Evolutionary conservation across 2,329 filamentous ascomycete genomes (phyloP), one percentile per base, ranked within the genome.

Genomic region (Fusarium luffae): DNA sequence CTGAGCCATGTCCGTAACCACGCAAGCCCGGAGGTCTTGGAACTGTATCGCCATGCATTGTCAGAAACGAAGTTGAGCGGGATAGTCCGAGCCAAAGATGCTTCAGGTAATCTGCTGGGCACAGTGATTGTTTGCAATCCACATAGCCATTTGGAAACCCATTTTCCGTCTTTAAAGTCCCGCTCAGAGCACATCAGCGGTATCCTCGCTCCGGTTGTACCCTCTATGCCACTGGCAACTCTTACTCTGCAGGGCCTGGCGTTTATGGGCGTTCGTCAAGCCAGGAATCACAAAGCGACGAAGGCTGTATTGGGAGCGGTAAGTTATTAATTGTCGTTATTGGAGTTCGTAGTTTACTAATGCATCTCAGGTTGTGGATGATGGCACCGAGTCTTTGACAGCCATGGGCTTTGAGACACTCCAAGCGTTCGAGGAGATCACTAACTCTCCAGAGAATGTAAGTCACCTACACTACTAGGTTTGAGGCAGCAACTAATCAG

Each of bases 351-450:
- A 3, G 7, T 18, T 34, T 23, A 41, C 65, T 78, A 63, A 78
- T 51, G n/a, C 21, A 37, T 55, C n/a, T 34, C 16, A 92, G 90
- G 89, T 91, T 30, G 78, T 82, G 65, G 92, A 94, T 75, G 91
- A 92, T 55, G 88, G 89, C 49, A 88, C 89, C 68, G 93, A 96
- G 77, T 89, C 90, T 37, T 82, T 97, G 62, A 85, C 90, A 58
- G 89, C 88, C 0, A 93, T 97, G 91, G 93, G 93, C 2, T 97
- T 97, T 76, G 89, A 89, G 68, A 87, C 92, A 46, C 81, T 94
- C 67, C 91, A 95, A 79, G 90, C 86, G 42, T 97, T 94, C 78
- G 93, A 97, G 74, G 92, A 97, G 78, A 87, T 96, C 55, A 92
- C 89, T 63, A 87, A 85, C 69, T 88, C 91, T 21, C 81, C 82